Conservation (phyloP, 2,329 filamentous ascomycete species). For the Penicillium hesseltinei region DNA sequence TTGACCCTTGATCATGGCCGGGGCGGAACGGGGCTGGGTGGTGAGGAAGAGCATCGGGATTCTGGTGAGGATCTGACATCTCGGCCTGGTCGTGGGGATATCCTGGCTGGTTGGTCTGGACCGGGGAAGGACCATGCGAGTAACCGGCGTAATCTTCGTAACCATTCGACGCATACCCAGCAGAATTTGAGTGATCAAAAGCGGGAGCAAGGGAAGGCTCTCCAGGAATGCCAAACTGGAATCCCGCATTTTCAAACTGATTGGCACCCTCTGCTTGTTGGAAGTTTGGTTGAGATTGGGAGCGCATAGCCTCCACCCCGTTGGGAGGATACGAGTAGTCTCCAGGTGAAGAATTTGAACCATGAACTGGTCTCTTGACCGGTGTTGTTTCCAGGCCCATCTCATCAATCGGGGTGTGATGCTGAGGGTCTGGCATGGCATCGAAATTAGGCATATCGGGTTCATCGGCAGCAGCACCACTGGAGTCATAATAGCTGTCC, state of each 20-base stretch:
- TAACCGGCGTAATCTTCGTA: conserved; percentile 22
- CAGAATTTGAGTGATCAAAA: conserved; percentile 13
- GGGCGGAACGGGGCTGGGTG: conserved; percentile 57
- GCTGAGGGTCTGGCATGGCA: conserved; percentile 45
- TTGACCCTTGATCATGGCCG: conserved; percentile 47
- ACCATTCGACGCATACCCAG: conserved; percentile 19
- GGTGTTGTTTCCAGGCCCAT: conserved; percentile 37
- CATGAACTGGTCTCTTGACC: conserved; percentile 24
- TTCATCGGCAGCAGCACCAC: conserved; percentile 40
- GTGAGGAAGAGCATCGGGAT: conserved; percentile 56
- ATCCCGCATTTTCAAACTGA: conserved; percentile 52
- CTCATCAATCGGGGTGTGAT: conserved; percentile 32
- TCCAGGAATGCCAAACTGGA: conserved; percentile 69
- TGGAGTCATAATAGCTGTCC: conserved; percentile 54
- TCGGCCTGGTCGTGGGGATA: conserved; percentile 20
- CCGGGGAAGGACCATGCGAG: conserved; percentile 22
- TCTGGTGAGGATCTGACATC: conserved; percentile 34
- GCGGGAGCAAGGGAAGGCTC: conserved; percentile 16
- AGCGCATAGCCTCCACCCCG: conserved; percentile 25
- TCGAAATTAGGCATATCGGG: conserved; percentile 65
- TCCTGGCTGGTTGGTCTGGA: conserved; percentile 23
- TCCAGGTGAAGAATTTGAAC: conserved; percentile 18
- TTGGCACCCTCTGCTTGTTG: conserved; percentile 25
- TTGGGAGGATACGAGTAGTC: conserved; percentile 40
- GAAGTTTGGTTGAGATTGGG: conserved; percentile 51